Conservation (phyloP, 306 rosid species). For the Prunus persica region DNA sequence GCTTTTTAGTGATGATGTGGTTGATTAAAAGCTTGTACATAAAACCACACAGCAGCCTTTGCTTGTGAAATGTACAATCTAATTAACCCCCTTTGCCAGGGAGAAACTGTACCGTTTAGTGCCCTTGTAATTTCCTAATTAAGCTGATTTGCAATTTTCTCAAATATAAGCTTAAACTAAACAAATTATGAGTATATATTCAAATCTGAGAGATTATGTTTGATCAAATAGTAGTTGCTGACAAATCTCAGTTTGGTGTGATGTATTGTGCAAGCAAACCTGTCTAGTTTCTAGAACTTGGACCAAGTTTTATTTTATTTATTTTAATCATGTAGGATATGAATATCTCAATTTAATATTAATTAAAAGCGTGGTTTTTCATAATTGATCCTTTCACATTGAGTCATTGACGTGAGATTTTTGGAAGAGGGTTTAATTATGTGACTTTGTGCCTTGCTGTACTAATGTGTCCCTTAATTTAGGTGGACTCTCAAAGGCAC, state of each 20-base stretch:
- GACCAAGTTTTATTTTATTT: no score
- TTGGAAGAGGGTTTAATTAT: neutral
- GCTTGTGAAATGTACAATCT: neutral
- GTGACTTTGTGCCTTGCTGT: neutral
- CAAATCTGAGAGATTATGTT: no score
- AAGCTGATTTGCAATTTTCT: neutral
- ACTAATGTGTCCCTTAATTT: neutral
- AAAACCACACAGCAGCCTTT: neutral
- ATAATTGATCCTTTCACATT: neutral
- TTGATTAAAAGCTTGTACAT: constrained; percentile 29
- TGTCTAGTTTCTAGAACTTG: no score
- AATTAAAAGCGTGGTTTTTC: neutral
- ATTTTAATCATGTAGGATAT: no score
- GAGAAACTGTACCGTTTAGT: neutral
- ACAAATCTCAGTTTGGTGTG: no score
- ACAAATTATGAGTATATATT: neutral
- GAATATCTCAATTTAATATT: no score
- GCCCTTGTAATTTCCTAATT: constrained; percentile 2
- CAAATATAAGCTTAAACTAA: no score
- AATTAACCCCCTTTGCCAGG: neutral
- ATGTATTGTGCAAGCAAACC: no score
- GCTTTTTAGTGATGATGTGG: constrained; percentile 68
- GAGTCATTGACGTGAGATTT: neutral
- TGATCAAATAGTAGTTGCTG: no score
- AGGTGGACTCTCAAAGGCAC: neutral